These are phyloP conservation scores for Agrostemma githago DNA, from an alignment of 148 eudicot genomes.

Conservation along the genomic window DNA sequence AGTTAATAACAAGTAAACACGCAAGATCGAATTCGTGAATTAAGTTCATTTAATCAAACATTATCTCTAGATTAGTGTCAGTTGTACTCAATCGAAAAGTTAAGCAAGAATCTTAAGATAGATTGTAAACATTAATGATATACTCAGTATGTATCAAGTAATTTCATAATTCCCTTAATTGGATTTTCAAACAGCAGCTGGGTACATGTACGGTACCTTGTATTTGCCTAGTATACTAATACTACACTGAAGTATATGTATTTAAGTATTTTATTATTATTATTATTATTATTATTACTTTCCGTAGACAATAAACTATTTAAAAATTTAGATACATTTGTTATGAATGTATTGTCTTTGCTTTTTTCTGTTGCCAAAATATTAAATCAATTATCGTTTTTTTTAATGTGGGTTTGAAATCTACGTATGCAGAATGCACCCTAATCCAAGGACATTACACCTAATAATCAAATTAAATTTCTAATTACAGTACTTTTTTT, in stretches of 20 bases:
- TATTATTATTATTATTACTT: neutral
- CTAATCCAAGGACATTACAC: constrained; percentile 23
- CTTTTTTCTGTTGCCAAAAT: neutral
- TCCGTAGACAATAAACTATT: constrained; percentile 3
- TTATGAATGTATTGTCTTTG: constrained; percentile 6
- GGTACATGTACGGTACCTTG: constrained; percentile 26
- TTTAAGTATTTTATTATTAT: neutral
- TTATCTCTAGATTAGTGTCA: neutral
- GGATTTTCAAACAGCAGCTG: constrained; percentile 13
- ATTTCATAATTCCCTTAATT: neutral
- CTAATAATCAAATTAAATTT: neutral
- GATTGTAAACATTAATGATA: constrained; percentile 11
- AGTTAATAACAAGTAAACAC: too few species aligned
- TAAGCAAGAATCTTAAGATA: constrained; percentile 9
- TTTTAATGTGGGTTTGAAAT: neutral
- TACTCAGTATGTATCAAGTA: neutral
- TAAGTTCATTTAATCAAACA: too few species aligned
- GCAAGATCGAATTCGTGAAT: too few species aligned
- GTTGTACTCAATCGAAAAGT: neutral
- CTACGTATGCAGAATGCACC: constrained; percentile 23
- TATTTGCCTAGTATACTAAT: constrained; percentile 13
- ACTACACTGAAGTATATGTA: too few species aligned
- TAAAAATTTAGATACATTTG: neutral
- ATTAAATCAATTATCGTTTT: constrained; percentile 3
- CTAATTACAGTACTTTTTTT: neutral